A percentile compares a stretch with the other conserved stretches of the same genome.
phyloP scores from a whole-genome alignment of 345 rosid species.

The Bruguiera sexangula region DNA sequence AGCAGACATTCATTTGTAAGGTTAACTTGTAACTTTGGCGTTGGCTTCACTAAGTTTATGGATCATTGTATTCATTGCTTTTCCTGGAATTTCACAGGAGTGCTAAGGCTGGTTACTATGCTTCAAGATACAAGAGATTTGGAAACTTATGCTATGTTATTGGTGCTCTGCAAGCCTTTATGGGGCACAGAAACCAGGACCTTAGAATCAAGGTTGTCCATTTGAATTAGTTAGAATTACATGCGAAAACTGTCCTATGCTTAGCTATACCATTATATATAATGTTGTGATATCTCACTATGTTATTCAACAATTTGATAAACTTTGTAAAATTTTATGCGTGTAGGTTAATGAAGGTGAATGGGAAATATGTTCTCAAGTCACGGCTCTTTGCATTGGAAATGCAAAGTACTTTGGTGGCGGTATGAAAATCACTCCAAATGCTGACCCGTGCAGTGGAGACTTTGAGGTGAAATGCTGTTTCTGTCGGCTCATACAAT shows the following conservation, averaged over 20 bases:
- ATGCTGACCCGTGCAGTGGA: conserved; percentile 77
- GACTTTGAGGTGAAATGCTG: conserved; percentile 59
- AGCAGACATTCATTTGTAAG: conserved; percentile 97
- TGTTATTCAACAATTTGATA: not conserved
- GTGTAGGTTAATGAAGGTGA: conserved; percentile 70
- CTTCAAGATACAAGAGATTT: conserved; percentile 84
- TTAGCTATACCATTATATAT: not conserved
- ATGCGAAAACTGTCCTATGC: not conserved
- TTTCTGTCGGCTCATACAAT: not conserved
- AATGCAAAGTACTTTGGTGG: conserved; percentile 96
- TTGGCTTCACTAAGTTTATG: conserved; percentile 3
- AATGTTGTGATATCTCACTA: not conserved
- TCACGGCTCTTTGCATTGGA: conserved; percentile 90
- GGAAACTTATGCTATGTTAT: conserved; percentile 83
- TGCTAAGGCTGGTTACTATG: conserved; percentile 93
- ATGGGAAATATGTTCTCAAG: conserved; percentile 72
- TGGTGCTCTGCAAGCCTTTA: conserved; percentile 84
- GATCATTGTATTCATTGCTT: conserved; percentile 13
- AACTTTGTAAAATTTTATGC: conserved; percentile 17
- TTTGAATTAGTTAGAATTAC: not conserved
- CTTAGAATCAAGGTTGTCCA: conserved; percentile 63
- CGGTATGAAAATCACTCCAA: conserved; percentile 96
- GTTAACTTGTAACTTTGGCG: conserved; percentile 21
- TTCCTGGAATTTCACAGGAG: conserved; percentile 54
- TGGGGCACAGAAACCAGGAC: conserved; percentile 74